Conservation (phyloP, 352 stramenopile genomes). For the Globisporangium recalcitrans region DNA sequence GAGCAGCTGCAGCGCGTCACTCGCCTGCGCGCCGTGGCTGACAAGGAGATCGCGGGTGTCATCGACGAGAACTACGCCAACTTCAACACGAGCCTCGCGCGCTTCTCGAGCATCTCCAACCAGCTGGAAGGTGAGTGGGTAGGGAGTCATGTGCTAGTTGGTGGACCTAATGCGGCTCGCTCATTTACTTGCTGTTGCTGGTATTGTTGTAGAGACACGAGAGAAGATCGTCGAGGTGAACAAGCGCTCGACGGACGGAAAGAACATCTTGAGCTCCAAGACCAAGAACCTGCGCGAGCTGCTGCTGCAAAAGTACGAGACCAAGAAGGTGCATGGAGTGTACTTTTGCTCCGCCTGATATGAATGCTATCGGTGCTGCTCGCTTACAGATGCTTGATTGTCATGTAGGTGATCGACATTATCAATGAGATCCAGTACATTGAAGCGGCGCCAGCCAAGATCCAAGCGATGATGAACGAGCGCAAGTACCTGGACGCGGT, state of each 20-base stretch:
- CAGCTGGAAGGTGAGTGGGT: slow-evolving; percentile 72
- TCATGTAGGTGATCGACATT: slow-evolving; percentile 60
- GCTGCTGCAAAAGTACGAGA: slow-evolving; percentile 76
- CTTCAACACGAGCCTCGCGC: slow-evolving; percentile 80
- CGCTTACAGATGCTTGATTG: background rate
- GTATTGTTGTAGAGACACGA: slow-evolving; percentile 70
- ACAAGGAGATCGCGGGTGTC: slow-evolving; percentile 75
- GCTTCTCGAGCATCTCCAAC: slow-evolving; percentile 72
- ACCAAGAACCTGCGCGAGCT: slow-evolving; percentile 79
- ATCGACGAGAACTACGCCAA: slow-evolving; percentile 83
- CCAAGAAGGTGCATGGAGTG: slow-evolving; percentile 52
- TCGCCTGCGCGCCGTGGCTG: slow-evolving; percentile 54
- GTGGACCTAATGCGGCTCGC: background rate
- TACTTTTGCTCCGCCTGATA: background rate
- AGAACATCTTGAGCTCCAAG: slow-evolving; percentile 78
- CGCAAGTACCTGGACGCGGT: slow-evolving; percentile 58
- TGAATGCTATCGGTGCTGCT: background rate
- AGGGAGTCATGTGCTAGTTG: too few relatives aligned
- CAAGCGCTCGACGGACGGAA: slow-evolving; percentile 68
- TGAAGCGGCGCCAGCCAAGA: slow-evolving; percentile 61
- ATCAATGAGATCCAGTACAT: slow-evolving; percentile 85
- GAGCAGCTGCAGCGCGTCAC: slow-evolving; percentile 66
- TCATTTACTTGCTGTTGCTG: too few relatives aligned
- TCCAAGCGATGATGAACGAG: slow-evolving; percentile 47
- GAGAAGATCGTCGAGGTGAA: slow-evolving; percentile 63